Percentiles rank a stretch among this genome's conserved stretches.
Conservation (phyloP, 768 basidiomycete species). For the Amanita pseudoporphyria region DNA sequence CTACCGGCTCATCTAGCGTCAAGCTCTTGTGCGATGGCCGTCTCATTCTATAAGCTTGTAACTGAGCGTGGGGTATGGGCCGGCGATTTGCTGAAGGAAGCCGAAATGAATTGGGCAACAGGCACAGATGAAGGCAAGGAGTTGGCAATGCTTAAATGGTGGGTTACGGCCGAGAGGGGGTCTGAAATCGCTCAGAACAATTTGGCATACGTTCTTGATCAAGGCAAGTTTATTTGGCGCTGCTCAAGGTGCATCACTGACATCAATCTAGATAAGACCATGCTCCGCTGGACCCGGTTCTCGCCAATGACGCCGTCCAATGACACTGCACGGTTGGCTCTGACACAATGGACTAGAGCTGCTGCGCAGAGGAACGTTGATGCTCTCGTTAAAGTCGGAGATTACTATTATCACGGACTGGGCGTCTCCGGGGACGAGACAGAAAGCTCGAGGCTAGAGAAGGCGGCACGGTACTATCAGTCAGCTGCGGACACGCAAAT, state of each 20-base stretch:
- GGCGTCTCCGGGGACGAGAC: conserved; percentile 62
- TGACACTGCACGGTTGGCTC: conserved; percentile 70
- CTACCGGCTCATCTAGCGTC: conserved; percentile 41
- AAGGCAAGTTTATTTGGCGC: conserved; percentile 43
- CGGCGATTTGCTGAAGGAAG: conserved; percentile 73
- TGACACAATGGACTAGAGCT: conserved; percentile 92
- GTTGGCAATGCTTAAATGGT: conserved; percentile 87
- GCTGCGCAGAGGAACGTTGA: conserved; percentile 94
- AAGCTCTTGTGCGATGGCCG: conserved; percentile 81
- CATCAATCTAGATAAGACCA: conserved; percentile 48
- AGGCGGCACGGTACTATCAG: conserved; percentile 90
- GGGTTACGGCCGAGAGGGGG: conserved; percentile 89
- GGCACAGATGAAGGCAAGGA: conserved; percentile 66
- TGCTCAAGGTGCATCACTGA: background rate
- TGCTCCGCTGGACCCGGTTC: conserved; percentile 58
- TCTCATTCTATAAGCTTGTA: conserved; percentile 89
- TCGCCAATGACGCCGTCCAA: conserved; percentile 68
- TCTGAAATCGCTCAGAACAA: conserved; percentile 94
- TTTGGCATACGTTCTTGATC: conserved; percentile 84
- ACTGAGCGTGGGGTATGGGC: conserved; percentile 87
- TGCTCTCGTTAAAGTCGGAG: conserved; percentile 94
- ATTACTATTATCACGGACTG: conserved; percentile 91
- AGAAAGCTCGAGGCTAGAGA: conserved; percentile 62
- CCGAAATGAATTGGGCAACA: conserved; percentile 65
- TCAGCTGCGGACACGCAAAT: conserved; percentile 88